phyloP scores from a whole-genome alignment of 2,329 filamentous ascomycete species.

The Penicillium sumatraense region DNA sequence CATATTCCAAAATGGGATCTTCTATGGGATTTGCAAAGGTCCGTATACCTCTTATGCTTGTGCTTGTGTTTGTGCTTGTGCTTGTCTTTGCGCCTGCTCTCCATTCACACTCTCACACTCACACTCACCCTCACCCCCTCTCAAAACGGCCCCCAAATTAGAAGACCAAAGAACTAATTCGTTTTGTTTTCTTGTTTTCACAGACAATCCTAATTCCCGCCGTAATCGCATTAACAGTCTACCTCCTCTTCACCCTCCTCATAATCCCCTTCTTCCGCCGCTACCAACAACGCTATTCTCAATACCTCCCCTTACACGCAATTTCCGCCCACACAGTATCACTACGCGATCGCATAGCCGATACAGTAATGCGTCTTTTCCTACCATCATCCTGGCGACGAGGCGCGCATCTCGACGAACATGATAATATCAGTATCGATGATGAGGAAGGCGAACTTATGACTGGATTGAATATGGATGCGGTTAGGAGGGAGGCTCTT shows the following conservation, averaged over 20 bases:
- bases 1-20: slow-evolving; percentile 32
- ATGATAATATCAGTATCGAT: slow-evolving; percentile 63
- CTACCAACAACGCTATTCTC: slow-evolving; percentile 72
- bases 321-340: slow-evolving; percentile 58
- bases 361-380: slow-evolving; percentile 49
- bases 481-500: slow-evolving; percentile 48
- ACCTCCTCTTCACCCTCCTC: slow-evolving; percentile 67
- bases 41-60: too few species aligned
- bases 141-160: neutral
- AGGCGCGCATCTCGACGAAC: slow-evolving; percentile 45
- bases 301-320: slow-evolving; percentile 72
- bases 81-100: neutral
- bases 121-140: neutral
- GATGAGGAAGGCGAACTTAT: slow-evolving; percentile 68
- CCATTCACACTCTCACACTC: neutral
- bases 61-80: too few species aligned
- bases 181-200: neutral
- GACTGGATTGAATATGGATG: slow-evolving; percentile 59
- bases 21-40: slow-evolving; percentile 38
- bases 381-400: slow-evolving; percentile 50
- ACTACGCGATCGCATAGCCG: slow-evolving; percentile 53
- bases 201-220: slow-evolving; percentile 74
- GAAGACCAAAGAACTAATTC: slow-evolving; percentile 9
- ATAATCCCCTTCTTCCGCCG: slow-evolving; percentile 71
- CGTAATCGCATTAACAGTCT: slow-evolving; percentile 70